phyloP scores from a whole-genome alignment of 495 filamentous ascomycete genomes.

The Penicillium verhagenii region DNA sequence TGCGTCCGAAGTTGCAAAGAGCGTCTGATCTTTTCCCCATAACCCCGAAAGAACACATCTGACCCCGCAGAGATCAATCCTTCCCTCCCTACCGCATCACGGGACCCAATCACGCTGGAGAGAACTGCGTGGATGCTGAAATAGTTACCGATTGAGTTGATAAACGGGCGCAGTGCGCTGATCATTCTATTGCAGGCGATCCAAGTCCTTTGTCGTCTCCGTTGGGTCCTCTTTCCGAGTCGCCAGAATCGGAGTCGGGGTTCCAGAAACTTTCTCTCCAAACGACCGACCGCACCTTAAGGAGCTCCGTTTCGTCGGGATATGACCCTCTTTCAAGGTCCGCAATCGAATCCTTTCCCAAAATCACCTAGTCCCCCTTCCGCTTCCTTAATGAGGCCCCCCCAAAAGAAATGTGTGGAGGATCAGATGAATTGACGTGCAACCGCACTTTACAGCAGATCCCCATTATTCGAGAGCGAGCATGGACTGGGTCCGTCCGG shows the following conservation, averaged over 20 bases:
- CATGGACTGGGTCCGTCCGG: conserved; percentile 68
- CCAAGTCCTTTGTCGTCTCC: conserved; percentile 50
- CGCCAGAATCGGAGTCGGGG: conserved; percentile 38
- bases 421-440: conserved; percentile 35
- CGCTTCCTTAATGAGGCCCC: no score
- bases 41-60: background rate
- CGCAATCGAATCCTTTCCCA: conserved; percentile 6
- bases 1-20: background rate
- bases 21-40: background rate
- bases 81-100: background rate
- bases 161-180: conserved; percentile 18
- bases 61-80: background rate
- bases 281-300: conserved; percentile 34
- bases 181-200: conserved; percentile 34
- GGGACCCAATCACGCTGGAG: conserved; percentile 5
- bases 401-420: conserved; percentile 15
- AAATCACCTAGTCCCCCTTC: no score
- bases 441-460: conserved; percentile 51
- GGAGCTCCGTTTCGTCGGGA: conserved; percentile 41
- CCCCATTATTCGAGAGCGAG: conserved; percentile 61
- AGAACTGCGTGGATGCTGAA: background rate
- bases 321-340: conserved; percentile 48
- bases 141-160: conserved; percentile 11
- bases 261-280: conserved; percentile 60
- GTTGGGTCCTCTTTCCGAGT: conserved; percentile 42